A percentile compares a stretch with the other conserved stretches of the same genome.
phyloP scores from a whole-genome alignment of 2,329 filamentous ascomycete genomes.

The Colletotrichum sp. region DNA sequence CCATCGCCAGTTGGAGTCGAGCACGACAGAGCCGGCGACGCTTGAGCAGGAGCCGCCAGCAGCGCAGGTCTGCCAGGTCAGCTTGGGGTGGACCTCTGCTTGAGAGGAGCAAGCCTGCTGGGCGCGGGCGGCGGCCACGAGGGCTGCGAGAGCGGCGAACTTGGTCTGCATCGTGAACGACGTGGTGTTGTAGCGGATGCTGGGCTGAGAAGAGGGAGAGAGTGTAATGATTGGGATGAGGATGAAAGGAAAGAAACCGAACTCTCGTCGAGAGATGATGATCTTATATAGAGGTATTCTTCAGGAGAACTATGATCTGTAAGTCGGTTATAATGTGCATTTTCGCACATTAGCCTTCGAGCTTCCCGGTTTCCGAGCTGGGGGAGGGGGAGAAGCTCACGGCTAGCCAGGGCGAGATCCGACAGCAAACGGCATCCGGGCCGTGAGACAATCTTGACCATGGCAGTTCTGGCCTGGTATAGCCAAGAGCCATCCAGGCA shows the following conservation, averaged over 20 bases:
- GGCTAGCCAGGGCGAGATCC: background rate
- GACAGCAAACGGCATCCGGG: conserved; percentile 12
- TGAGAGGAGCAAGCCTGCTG: conserved; percentile 56
- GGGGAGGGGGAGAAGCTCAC: background rate
- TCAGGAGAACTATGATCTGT: background rate
- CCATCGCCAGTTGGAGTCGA: conserved; percentile 70
- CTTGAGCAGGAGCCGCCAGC: conserved; percentile 52
- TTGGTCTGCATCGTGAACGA: conserved; percentile 30
- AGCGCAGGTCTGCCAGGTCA: conserved; percentile 60
- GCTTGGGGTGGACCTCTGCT: conserved; percentile 55
- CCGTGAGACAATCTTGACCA: conserved; percentile 5
- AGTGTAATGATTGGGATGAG: background rate
- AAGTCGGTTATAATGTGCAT: background rate
- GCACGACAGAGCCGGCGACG: conserved; percentile 54
- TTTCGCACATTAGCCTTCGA: background rate
- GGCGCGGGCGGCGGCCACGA: conserved; percentile 48
- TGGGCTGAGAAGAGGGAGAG: background rate
- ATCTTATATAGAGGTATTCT: conserved; percentile 4
- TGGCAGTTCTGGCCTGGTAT: background rate
- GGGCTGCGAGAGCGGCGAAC: conserved; percentile 37
- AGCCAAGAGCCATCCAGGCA: background rate
- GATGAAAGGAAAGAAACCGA: background rate
- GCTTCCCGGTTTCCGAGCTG: background rate
- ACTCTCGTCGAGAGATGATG: background rate
- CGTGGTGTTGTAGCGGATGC: conserved; percentile 4